Conservation (phyloP, 495 filamentous ascomycete species). For the Penicillium angulare region DNA sequence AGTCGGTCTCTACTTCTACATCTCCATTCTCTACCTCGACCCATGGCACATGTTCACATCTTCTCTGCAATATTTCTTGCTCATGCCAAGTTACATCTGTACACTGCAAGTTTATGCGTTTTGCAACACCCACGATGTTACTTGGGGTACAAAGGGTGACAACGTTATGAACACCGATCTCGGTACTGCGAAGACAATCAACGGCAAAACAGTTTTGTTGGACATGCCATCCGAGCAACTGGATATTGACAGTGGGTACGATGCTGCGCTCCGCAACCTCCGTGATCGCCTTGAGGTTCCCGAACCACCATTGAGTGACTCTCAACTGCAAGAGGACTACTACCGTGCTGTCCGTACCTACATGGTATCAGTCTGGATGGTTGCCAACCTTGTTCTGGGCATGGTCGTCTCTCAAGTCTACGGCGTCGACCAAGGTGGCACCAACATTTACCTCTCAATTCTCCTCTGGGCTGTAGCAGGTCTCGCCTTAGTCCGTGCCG, state of each 20-base stretch:
- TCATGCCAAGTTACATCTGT: slow-evolving; percentile 93
- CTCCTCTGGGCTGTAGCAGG: slow-evolving; percentile 90
- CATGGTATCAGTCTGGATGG: slow-evolving; percentile 97
- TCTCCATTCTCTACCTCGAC: slow-evolving; percentile 93
- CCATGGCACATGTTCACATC: slow-evolving; percentile 99
- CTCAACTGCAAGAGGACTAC: slow-evolving; percentile 94
- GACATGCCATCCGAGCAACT: slow-evolving; percentile 98
- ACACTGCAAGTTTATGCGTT: slow-evolving; percentile 98
- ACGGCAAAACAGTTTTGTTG: slow-evolving; percentile 66
- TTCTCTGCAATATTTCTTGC: slow-evolving; percentile 87
- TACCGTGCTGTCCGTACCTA: slow-evolving; percentile 97
- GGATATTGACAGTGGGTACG: slow-evolving; percentile 97
- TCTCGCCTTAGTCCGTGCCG: slow-evolving; percentile 77
- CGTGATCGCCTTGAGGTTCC: slow-evolving; percentile 88
- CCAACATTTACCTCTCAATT: slow-evolving; percentile 89
- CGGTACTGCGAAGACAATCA: slow-evolving; percentile 71
- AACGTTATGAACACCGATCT: slow-evolving; percentile 91
- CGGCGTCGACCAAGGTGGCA: slow-evolving; percentile 58
- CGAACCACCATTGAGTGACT: slow-evolving; percentile 57
- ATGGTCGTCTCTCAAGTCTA: slow-evolving; percentile 95
- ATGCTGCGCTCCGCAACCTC: slow-evolving; percentile 94
- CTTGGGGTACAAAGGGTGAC: slow-evolving; percentile 98
- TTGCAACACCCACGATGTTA: slow-evolving; percentile 98
- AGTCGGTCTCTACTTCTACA: slow-evolving; percentile 92
- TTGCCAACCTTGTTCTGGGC: slow-evolving; percentile 84